Evolutionary conservation across 148 eudicot species (phyloP).

Genomic region (Bassia scoparia): DNA sequence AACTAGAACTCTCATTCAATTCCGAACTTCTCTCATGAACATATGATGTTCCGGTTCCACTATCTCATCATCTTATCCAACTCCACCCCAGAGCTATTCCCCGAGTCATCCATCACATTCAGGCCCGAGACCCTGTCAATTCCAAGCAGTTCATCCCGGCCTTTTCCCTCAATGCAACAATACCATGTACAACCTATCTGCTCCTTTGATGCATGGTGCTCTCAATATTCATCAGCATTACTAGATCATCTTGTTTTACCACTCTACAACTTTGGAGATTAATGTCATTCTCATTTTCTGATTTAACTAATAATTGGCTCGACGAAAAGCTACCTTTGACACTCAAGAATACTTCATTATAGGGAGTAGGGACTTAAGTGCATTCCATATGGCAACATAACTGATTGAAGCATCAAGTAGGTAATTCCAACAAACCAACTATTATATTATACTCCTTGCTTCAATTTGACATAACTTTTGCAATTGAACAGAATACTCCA

Average conservation of each 20-base stretch:
- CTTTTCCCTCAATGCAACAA: conserved; percentile 22
- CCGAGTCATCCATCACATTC: conserved; percentile 8
- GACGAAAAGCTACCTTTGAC: conserved; percentile 14
- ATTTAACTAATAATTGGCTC: conserved; percentile 16
- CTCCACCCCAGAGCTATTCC: conserved; percentile 11
- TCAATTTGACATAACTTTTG: conserved; percentile 45
- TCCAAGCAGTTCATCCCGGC: conserved; percentile 20
- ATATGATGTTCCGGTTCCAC: conserved; percentile 20
- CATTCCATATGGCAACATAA: conserved; percentile 65
- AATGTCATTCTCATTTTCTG: conserved; percentile 17
- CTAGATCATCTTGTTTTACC: conserved; percentile 7
- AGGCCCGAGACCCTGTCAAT: conserved; percentile 14
- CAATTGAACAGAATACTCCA: conserved; percentile 44
- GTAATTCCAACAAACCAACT: conserved; percentile 53
- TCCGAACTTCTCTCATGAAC: conserved; percentile 21
- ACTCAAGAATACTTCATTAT: conserved; percentile 21
- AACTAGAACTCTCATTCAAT: conserved; percentile 17
- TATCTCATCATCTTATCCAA: conserved; percentile 21
- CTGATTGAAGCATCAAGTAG: conserved; percentile 59
- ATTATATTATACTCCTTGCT: conserved; percentile 50
- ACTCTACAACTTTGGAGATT: conserved; percentile 15
- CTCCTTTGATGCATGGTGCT: conserved; percentile 17
- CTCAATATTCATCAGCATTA: conserved; percentile 2
- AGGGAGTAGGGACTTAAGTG: conserved; percentile 50
- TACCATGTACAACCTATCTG: background rate